Percentiles rank a stretch among this genome's conserved stretches.
These are phyloP conservation scores for Lactarius hengduanensis DNA, from an alignment of 768 basidiomycete genomes.

Conservation along the genomic window DNA sequence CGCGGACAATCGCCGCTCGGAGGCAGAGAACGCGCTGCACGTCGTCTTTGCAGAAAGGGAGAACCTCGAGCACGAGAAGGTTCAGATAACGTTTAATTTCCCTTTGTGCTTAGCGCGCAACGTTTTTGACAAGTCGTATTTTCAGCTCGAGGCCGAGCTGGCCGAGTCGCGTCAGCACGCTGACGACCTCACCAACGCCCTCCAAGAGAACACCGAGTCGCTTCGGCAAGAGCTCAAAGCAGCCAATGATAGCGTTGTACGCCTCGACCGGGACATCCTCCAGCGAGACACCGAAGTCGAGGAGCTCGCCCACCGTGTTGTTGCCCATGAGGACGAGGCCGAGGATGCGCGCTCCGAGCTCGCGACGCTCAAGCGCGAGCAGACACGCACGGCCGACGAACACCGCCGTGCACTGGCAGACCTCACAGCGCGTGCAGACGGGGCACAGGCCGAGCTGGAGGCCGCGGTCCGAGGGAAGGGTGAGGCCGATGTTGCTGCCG, in stretches of 20 bases:
- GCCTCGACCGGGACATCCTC: constrained; percentile 56
- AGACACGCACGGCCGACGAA: constrained; percentile 49
- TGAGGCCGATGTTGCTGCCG: constrained; percentile 52
- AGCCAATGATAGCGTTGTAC: constrained; percentile 49
- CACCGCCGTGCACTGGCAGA: constrained; percentile 49
- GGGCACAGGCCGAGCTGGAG: constrained; percentile 49
- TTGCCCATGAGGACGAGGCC: constrained; percentile 49
- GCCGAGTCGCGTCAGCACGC: constrained; percentile 52
- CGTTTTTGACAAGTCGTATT: background rate
- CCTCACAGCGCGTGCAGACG: constrained; percentile 46
- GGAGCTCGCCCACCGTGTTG: constrained; percentile 46
- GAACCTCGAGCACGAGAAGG: constrained; percentile 43
- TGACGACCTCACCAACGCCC: too few species aligned
- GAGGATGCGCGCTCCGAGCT: constrained; percentile 57
- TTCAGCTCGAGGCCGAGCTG: constrained; percentile 54
- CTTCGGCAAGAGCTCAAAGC: constrained; percentile 58
- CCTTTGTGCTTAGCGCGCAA: constrained; percentile 3
- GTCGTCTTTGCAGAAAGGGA: constrained; percentile 53
- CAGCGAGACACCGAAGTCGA: constrained; percentile 57
- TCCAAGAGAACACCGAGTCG: constrained; percentile 52
- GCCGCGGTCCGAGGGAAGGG: constrained; percentile 52
- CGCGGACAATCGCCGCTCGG: constrained; percentile 51
- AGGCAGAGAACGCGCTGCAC: constrained; percentile 57
- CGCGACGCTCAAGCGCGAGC: constrained; percentile 53
- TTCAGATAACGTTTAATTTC: constrained; percentile 13